Conservation (phyloP, 2,329 filamentous ascomycete species). For the Ophiostoma piceae region DNA sequence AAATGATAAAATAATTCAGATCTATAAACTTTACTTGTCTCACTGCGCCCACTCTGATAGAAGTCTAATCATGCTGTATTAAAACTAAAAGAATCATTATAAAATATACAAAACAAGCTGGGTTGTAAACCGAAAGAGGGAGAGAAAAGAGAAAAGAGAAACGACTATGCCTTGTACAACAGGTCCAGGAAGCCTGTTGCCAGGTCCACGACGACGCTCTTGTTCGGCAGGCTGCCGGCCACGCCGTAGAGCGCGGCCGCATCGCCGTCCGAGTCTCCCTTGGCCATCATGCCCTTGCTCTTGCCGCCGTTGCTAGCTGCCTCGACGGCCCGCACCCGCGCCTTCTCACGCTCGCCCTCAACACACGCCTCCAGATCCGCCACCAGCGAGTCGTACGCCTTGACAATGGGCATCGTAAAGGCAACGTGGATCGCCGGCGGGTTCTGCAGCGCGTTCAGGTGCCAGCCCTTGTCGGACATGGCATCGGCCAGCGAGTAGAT, state of each 20-base stretch:
- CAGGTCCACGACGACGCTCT: constrained; percentile 86
- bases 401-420: constrained; percentile 79
- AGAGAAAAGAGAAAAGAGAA: background rate
- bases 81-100: background rate
- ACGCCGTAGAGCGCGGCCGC: constrained; percentile 90
- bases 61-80: constrained; percentile 1
- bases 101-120: background rate
- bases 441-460: constrained; percentile 87
- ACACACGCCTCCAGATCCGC: constrained; percentile 63
- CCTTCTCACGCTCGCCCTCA: constrained; percentile 74
- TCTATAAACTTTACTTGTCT: background rate
- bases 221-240: constrained; percentile 89
- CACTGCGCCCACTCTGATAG: background rate
- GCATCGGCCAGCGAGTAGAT: constrained; percentile 92
- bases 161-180: constrained; percentile 62
- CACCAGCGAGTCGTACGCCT: constrained; percentile 73
- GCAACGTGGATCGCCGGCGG: constrained; percentile 92
- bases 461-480: constrained; percentile 83
- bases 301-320: constrained; percentile 46
- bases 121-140: background rate
- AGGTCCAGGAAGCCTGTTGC: constrained; percentile 89
- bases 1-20: background rate
- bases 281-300: constrained; percentile 52
- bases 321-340: constrained; percentile 64
- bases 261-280: constrained; percentile 62